Percentiles rank a stretch among this genome's conserved stretches.
phyloP scores from a whole-genome alignment of 2,329 filamentous ascomycete genomes.

The Xylariaceae sp. region DNA sequence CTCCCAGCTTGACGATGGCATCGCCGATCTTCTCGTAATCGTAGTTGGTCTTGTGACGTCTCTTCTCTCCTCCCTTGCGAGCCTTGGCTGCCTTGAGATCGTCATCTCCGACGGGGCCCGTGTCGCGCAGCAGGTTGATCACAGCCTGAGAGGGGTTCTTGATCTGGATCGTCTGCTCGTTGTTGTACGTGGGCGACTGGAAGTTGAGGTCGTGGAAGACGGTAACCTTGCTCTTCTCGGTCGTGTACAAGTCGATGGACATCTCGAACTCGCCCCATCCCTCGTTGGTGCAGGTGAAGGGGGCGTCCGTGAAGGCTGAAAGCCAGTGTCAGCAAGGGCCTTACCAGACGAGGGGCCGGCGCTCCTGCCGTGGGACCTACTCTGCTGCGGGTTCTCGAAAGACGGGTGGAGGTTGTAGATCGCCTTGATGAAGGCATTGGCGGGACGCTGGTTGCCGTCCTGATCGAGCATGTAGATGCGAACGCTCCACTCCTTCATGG shows the following conservation, averaged over 20 bases:
- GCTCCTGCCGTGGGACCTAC: conserved; percentile 45
- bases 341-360: no score
- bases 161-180: conserved; percentile 73
- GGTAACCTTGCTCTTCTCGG: conserved; percentile 78
- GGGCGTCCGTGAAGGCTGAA: conserved; percentile 70
- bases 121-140: conserved; percentile 70
- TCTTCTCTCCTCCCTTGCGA: conserved; percentile 47
- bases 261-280: conserved; percentile 99
- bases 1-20: conserved; percentile 75
- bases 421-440: conserved; percentile 84
- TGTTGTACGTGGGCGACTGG: conserved; percentile 70
- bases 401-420: conserved; percentile 91
- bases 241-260: conserved; percentile 71
- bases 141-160: conserved; percentile 89
- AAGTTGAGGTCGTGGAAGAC: conserved; percentile 93
- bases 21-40: conserved; percentile 98
- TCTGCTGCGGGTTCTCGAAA: conserved; percentile 79
- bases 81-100: conserved; percentile 57
- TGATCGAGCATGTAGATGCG: conserved; percentile 79
- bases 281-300: conserved; percentile 86
- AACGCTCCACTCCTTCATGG: conserved; percentile 89
- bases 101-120: conserved; percentile 75
- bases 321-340: no score
- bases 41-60: conserved; percentile 67
- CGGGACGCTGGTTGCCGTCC: conserved; percentile 73